These are phyloP conservation scores for Streptanthus diversifolius DNA, from an alignment of 345 rosid genomes.

Conservation along the genomic window DNA sequence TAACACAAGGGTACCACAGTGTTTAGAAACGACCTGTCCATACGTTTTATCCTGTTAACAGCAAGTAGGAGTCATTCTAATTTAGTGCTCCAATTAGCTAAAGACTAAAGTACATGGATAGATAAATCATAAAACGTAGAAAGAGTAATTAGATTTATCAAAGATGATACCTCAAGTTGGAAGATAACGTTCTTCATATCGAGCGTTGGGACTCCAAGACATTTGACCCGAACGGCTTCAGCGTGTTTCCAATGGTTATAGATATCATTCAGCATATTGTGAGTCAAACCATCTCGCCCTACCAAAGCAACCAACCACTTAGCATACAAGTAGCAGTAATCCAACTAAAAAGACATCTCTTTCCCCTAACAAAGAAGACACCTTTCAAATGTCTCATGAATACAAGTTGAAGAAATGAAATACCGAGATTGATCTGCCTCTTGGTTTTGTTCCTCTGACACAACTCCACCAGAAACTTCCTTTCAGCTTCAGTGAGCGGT, in stretches of 20 bases:
- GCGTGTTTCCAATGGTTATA: slow-evolving; percentile 73
- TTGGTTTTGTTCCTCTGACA: slow-evolving; percentile 70
- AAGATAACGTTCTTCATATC: slow-evolving; percentile 80
- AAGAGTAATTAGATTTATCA: background rate
- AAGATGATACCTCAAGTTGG: slow-evolving; percentile 72
- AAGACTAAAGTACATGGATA: too few relatives aligned
- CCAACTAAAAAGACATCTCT: background rate
- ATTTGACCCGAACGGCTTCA: slow-evolving; percentile 84
- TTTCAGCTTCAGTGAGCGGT: slow-evolving; percentile 66
- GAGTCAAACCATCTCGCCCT: slow-evolving; percentile 98
- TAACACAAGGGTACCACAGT: slow-evolving; percentile 64
- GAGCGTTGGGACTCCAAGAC: slow-evolving; percentile 85
- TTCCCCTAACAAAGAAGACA: background rate
- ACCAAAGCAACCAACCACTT: background rate
- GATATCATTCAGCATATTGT: slow-evolving; percentile 89
- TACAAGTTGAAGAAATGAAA: too few relatives aligned
- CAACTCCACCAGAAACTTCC: slow-evolving; percentile 64
- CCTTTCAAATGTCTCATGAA: background rate
- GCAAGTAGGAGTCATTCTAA: background rate
- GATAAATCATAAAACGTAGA: background rate
- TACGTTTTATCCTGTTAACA: slow-evolving; percentile 38
- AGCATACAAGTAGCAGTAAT: background rate
- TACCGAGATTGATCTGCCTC: slow-evolving; percentile 70
- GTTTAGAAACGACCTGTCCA: slow-evolving; percentile 74
- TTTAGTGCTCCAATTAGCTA: background rate